Percentiles rank a stretch among this genome's conserved stretches.
Evolutionary conservation across 805 yeast genomes (phyloP).

Genomic region (Clavispora asparagi): DNA sequence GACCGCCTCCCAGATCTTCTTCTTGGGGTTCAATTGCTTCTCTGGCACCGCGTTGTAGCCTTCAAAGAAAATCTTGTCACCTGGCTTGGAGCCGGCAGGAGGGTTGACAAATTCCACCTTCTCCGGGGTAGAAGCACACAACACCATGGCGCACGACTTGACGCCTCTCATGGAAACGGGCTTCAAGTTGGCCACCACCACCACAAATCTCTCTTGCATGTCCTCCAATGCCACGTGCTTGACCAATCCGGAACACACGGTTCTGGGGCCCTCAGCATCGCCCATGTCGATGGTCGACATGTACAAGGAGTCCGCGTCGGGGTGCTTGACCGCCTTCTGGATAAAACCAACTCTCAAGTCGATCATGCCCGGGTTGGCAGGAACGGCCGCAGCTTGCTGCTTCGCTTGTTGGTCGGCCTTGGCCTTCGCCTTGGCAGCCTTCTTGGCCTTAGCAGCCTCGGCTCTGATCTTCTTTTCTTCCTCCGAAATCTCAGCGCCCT

Average conservation of each 20-base stretch:
- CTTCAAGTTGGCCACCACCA: conserved; percentile 91
- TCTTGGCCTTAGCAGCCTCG: conserved; percentile 59
- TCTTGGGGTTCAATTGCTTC: conserved; percentile 92
- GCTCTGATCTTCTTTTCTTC: conserved; percentile 42
- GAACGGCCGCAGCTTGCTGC: conserved; percentile 49
- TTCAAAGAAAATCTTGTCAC: conserved; percentile 95
- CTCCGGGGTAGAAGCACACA: conserved; percentile 78
- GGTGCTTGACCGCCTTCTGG: conserved; percentile 94
- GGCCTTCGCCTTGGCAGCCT: conserved; percentile 59
- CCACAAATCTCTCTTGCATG: conserved; percentile 90
- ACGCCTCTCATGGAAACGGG: conserved; percentile 98
- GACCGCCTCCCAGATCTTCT: conserved; percentile 93
- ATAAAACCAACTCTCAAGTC: conserved; percentile 96
- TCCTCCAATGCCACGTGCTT: conserved; percentile 85
- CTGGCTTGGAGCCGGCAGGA: conserved; percentile 88
- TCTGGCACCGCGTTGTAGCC: conserved; percentile 87
- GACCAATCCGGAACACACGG: conserved; percentile 95
- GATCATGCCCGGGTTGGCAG: conserved; percentile 77
- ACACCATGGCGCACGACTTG: conserved; percentile 93
- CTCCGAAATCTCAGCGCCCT: conserved; percentile 26
- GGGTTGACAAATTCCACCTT: conserved; percentile 90
- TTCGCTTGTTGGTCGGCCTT: conserved; percentile 47
- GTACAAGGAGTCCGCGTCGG: conserved; percentile 94
- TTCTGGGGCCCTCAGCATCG: conserved; percentile 95
- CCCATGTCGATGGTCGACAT: conserved; percentile 97